Evolutionary conservation across 208 protist genomes (phyloP).

Genomic region (Porcisia deanei): DNA sequence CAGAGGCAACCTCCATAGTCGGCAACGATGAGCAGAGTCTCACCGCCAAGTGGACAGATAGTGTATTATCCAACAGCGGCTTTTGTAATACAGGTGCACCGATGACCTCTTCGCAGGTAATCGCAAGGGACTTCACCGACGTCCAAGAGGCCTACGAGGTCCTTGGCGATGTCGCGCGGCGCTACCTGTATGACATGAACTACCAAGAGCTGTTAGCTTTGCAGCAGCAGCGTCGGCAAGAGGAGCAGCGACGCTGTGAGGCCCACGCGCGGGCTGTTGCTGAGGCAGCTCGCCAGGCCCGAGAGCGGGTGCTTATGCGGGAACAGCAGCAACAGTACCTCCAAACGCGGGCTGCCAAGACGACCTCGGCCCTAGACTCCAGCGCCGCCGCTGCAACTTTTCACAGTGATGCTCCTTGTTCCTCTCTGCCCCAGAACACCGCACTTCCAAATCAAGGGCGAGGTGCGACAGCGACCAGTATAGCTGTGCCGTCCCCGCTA

Average conservation of each 20-base stretch:
- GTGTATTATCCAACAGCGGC: neutral
- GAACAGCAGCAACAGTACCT: slow-evolving; percentile 18
- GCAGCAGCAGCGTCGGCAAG: slow-evolving; percentile 21
- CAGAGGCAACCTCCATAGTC: neutral
- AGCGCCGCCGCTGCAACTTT: neutral
- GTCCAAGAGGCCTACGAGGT: slow-evolving; percentile 90
- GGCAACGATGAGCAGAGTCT: neutral
- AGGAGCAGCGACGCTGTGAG: slow-evolving; percentile 23
- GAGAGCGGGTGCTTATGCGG: slow-evolving; percentile 22
- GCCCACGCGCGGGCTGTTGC: slow-evolving; percentile 18
- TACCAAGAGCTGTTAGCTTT: slow-evolving; percentile 46
- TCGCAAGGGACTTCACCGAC: slow-evolving; percentile 52
- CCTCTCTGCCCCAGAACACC: neutral
- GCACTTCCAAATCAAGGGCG: neutral
- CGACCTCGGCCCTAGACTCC: neutral
- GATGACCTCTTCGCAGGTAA: neutral
- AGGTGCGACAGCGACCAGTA: no score
- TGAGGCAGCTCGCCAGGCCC: slow-evolving; percentile 17
- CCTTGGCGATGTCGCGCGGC: slow-evolving; percentile 79
- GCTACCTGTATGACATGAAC: slow-evolving; percentile 87
- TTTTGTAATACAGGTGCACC: neutral
- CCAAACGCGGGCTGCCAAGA: neutral
- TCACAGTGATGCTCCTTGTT: neutral
- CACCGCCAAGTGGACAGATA: neutral
- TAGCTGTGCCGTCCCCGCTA: neutral